Percentiles rank a stretch among this genome's conserved stretches.
These are phyloP conservation scores for Tribonema minus DNA, from an alignment of 108 stramenopile species.

Conservation along the genomic window DNA sequence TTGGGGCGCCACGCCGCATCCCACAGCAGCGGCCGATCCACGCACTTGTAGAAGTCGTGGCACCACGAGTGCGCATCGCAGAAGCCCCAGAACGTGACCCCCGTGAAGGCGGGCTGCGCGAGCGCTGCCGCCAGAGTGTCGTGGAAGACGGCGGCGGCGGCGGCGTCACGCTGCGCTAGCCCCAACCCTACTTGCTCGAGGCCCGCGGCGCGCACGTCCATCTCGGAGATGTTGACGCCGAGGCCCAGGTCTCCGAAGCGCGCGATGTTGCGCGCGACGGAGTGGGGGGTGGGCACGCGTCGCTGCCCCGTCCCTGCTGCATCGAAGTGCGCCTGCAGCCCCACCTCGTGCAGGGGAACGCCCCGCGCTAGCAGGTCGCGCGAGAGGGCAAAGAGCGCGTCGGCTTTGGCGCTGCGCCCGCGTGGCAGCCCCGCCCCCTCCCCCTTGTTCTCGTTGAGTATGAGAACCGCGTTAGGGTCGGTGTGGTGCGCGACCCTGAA, in stretches of 20 bases:
- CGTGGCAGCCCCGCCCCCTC: constrained; percentile 68
- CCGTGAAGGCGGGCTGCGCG: constrained; percentile 76
- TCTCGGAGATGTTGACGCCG: constrained; percentile 81
- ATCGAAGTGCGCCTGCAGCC: constrained; percentile 82
- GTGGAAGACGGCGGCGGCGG: constrained; percentile 65
- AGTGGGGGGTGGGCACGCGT: constrained; percentile 73
- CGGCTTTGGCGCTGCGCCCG: constrained; percentile 64
- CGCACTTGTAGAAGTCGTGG: background rate
- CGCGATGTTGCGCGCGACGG: constrained; percentile 79
- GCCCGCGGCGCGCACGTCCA: constrained; percentile 75
- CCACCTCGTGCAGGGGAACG: constrained; percentile 79
- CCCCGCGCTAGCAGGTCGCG: constrained; percentile 58
- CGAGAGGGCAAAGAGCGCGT: constrained; percentile 63
- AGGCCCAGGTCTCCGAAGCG: constrained; percentile 78
- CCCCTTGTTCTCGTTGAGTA: constrained; percentile 90
- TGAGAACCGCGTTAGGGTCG: constrained; percentile 76
- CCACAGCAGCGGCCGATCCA: background rate
- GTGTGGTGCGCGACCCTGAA: constrained; percentile 84
- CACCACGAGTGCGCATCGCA: background rate
- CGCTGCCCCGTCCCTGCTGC: constrained; percentile 68
- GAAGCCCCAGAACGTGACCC: constrained; percentile 85
- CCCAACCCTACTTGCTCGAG: background rate
- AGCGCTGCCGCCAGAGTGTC: constrained; percentile 76
- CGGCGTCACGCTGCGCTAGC: constrained; percentile 62
- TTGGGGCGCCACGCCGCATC: background rate